Percentiles rank a stretch among this genome's conserved stretches.
Evolutionary conservation across 1,139 yeast genomes (phyloP).

Genomic region (Lodderomyces margitis): DNA sequence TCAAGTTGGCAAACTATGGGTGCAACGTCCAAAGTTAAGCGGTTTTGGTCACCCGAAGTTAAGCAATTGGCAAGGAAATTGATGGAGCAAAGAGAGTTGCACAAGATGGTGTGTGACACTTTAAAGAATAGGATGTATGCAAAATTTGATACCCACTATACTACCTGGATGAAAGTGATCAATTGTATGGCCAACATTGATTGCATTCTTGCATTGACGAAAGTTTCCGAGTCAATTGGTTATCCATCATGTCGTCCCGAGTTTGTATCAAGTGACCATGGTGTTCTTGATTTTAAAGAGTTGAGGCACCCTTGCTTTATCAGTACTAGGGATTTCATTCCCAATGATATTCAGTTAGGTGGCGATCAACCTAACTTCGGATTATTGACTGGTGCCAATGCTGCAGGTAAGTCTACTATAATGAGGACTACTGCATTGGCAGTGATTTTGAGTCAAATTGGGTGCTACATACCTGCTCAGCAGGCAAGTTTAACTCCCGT

Average conservation of each 20-base stretch:
- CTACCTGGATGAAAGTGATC: conserved; percentile 56
- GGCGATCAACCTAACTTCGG: conserved; percentile 67
- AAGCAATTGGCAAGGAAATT: conserved; percentile 66
- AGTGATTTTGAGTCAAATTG: conserved; percentile 87
- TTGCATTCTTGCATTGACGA: conserved; percentile 75
- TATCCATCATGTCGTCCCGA: conserved; percentile 82
- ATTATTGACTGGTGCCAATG: conserved; percentile 93
- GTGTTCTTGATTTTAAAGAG: conserved; percentile 63
- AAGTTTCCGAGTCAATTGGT: conserved; percentile 78
- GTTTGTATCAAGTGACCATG: conserved; percentile 55
- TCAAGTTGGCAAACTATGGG: conserved; percentile 94
- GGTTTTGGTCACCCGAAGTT: conserved; percentile 95
- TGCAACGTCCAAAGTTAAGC: conserved; percentile 81
- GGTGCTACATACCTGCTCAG: conserved; percentile 85
- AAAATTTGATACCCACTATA: conserved; percentile 66
- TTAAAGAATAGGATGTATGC: conserved; percentile 69
- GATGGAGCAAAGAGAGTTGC: conserved; percentile 84
- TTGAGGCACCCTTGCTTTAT: conserved; percentile 89
- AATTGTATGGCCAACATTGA: conserved; percentile 67
- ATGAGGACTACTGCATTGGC: conserved; percentile 93
- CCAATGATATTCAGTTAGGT: conserved; percentile 84
- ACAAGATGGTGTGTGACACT: conserved; percentile 71
- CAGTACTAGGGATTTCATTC: conserved; percentile 74
- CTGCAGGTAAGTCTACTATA: conserved; percentile 96
- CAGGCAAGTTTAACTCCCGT: conserved; percentile 74